These are phyloP conservation scores for Fusarium gaditjirri DNA, from an alignment of 2,329 filamentous ascomycete species.

Conservation along the genomic window DNA sequence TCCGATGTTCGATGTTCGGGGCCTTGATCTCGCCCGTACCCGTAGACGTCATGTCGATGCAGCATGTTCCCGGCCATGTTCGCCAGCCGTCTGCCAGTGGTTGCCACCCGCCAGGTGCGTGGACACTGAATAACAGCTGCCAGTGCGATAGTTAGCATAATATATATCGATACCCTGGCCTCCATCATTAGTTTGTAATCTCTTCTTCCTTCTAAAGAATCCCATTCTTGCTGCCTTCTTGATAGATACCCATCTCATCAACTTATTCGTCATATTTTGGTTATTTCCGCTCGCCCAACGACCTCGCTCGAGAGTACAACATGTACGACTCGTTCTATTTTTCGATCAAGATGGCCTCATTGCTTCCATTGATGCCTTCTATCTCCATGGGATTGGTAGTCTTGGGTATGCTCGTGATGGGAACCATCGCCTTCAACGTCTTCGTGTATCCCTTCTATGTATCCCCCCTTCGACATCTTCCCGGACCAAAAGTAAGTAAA, in stretches of 20 bases:
- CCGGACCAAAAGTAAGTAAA: constrained; percentile 54
- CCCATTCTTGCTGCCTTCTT: not conserved
- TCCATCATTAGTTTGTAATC: not conserved
- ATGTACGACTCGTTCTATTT: not conserved
- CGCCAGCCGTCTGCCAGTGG: constrained; percentile 15
- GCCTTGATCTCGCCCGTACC: not conserved
- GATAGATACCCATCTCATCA: not conserved
- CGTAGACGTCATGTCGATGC: constrained; percentile 3
- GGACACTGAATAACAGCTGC: constrained; percentile 10
- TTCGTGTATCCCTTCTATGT: constrained; percentile 56
- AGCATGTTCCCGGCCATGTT: constrained; percentile 7
- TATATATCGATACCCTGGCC: not conserved
- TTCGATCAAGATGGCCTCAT: not conserved
- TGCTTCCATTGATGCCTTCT: not conserved
- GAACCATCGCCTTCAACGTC: constrained; percentile 30
- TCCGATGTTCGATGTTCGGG: not conserved
- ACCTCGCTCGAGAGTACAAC: not conserved
- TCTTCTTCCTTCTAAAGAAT: not conserved
- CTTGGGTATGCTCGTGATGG: not conserved
- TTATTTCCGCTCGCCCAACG: not conserved
- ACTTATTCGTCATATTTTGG: not conserved
- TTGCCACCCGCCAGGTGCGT: constrained; percentile 7
- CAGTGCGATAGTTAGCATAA: not conserved
- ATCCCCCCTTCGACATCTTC: constrained; percentile 57
- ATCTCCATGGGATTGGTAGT: not conserved